phyloP scores from a whole-genome alignment of 2,329 filamentous ascomycete genomes.

The Ophiostoma perfectum region DNA sequence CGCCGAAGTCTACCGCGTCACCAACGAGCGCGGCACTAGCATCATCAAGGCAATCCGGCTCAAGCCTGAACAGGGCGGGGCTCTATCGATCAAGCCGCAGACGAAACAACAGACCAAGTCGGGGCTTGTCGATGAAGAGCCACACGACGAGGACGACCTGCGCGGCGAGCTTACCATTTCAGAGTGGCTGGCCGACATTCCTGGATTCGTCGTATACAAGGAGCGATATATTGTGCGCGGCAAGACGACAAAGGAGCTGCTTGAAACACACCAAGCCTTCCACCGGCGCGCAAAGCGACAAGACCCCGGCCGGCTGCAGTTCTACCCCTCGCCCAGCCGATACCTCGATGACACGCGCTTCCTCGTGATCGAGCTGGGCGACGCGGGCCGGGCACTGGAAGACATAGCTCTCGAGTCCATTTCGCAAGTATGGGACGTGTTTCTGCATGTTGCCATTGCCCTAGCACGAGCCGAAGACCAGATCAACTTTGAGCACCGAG shows the following conservation, averaged over 20 bases:
- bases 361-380: constrained; percentile 57
- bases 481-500: constrained; percentile 60
- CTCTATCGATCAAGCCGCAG: constrained; percentile 53
- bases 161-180: constrained; percentile 58
- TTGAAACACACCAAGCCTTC: constrained; percentile 56
- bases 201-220: constrained; percentile 62
- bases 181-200: constrained; percentile 58
- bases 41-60: constrained; percentile 62
- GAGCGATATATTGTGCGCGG: constrained; percentile 57
- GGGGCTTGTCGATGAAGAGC: constrained; percentile 54
- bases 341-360: constrained; percentile 56
- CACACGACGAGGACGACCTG: constrained; percentile 50
- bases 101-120: constrained; percentile 52
- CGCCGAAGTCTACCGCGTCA: constrained; percentile 60
- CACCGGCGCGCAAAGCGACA: constrained; percentile 50
- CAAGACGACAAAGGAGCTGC: constrained; percentile 47
- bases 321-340: constrained; percentile 56
- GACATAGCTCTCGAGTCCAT: constrained; percentile 47
- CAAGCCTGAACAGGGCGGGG: constrained; percentile 19
- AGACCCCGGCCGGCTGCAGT: constrained; percentile 53
- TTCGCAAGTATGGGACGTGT: constrained; percentile 58
- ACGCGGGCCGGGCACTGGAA: constrained; percentile 56
- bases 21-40: constrained; percentile 54
- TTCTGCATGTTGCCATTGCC: constrained; percentile 55
- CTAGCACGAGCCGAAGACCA: constrained; percentile 54